Percentiles rank a stretch among this genome's conserved stretches.
phyloP scores from a whole-genome alignment of 2,329 filamentous ascomycete species.

The Trematosphaeria pertusa region DNA sequence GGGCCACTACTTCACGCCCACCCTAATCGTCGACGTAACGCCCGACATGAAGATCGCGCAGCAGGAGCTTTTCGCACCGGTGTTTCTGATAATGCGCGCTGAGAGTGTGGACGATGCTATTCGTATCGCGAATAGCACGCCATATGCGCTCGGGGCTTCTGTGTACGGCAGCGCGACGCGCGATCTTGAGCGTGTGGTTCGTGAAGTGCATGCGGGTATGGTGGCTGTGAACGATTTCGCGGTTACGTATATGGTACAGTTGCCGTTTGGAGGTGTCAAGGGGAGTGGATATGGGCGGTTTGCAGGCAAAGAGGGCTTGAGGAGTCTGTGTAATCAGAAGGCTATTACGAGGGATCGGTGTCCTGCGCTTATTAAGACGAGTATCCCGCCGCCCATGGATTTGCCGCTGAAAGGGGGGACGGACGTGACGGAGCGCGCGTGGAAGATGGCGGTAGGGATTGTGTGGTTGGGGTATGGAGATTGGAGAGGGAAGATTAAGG shows the following conservation, averaged over 20 bases:
- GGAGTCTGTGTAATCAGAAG: slow-evolving; percentile 86
- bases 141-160: slow-evolving; percentile 85
- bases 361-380: slow-evolving; percentile 65
- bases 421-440: slow-evolving; percentile 45
- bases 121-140: slow-evolving; percentile 79
- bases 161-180: slow-evolving; percentile 76
- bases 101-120: slow-evolving; percentile 71
- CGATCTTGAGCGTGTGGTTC: slow-evolving; percentile 68
- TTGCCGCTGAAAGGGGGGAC: slow-evolving; percentile 72
- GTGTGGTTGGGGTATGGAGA: slow-evolving; percentile 59
- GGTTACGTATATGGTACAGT: slow-evolving; percentile 88
- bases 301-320: slow-evolving; percentile 85
- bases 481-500: slow-evolving; percentile 45
- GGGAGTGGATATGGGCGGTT: slow-evolving; percentile 92
- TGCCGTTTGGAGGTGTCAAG: slow-evolving; percentile 91
- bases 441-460: slow-evolving; percentile 53
- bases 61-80: slow-evolving; percentile 89
- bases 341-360: slow-evolving; percentile 80
- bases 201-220: slow-evolving; percentile 81
- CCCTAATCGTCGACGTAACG: slow-evolving; percentile 88
- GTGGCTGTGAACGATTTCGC: slow-evolving; percentile 96
- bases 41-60: slow-evolving; percentile 85
- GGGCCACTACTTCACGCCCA: slow-evolving; percentile 93
- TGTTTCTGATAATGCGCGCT: slow-evolving; percentile 85
- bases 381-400: slow-evolving; percentile 79